A percentile compares a stretch with the other conserved stretches of the same genome.
phyloP scores from a whole-genome alignment of 768 basidiomycete species.

The Boletus rubescentipes region DNA sequence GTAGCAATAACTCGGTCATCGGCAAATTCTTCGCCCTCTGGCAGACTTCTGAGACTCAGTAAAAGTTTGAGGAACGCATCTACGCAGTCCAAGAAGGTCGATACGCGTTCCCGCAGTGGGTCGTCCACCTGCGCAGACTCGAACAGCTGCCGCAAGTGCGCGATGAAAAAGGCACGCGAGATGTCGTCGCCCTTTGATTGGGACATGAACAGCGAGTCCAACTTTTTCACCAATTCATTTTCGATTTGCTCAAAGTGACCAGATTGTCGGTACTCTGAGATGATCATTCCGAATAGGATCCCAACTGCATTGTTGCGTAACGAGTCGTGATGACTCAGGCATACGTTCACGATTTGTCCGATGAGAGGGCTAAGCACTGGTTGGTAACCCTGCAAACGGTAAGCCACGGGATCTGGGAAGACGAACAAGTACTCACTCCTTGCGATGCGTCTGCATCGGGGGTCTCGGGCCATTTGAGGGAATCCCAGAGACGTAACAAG shows the following conservation, averaged over 20 bases:
- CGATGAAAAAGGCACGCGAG: constrained; percentile 89
- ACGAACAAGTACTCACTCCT: constrained; percentile 51
- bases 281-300: constrained; percentile 94
- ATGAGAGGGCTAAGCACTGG: constrained; percentile 78
- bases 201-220: constrained; percentile 92
- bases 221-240: constrained; percentile 85
- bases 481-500: constrained; percentile 79
- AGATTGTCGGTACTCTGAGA: constrained; percentile 84
- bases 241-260: constrained; percentile 88
- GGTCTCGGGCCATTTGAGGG: constrained; percentile 73
- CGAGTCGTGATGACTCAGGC: constrained; percentile 92
- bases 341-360: constrained; percentile 87
- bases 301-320: constrained; percentile 87
- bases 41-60: constrained; percentile 82
- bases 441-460: constrained; percentile 51
- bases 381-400: constrained; percentile 69
- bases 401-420: background rate
- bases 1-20: constrained; percentile 95
- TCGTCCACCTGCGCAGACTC: constrained; percentile 81
- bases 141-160: constrained; percentile 87
- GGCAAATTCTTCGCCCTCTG: constrained; percentile 90
- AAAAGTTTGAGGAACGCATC: constrained; percentile 91
- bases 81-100: constrained; percentile 82
- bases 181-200: constrained; percentile 90
- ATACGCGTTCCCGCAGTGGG: constrained; percentile 72